A percentile compares a stretch with the other conserved stretches of the same genome.
Conservation (phyloP, 176 grass and related monocot species). For the Aegilops longissima region DNA sequence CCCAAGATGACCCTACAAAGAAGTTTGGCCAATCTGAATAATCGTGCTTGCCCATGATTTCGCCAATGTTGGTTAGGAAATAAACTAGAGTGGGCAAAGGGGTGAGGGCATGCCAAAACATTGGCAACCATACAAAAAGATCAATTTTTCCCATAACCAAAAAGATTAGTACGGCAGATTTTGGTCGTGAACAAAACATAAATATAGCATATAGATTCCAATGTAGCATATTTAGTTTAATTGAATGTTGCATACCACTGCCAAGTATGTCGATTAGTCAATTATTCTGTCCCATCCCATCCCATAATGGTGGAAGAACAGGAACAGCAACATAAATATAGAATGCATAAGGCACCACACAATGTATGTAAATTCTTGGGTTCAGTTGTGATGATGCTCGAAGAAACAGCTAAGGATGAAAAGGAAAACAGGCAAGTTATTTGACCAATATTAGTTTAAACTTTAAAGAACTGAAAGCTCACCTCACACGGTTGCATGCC, state of each 20-base stretch:
- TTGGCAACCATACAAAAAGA: not conserved
- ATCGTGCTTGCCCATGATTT: not conserved
- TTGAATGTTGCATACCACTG: not conserved
- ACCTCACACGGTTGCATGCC: conserved; percentile 99
- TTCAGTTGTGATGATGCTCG: not conserved
- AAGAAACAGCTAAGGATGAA: not conserved
- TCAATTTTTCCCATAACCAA: no score
- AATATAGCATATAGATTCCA: not conserved
- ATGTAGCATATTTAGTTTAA: not conserved
- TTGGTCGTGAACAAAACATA: no score
- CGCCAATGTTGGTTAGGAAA: not conserved
- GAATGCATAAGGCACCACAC: not conserved
- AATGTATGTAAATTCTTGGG: not conserved
- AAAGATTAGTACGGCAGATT: no score
- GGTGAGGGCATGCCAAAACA: not conserved
- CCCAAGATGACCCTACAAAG: not conserved
- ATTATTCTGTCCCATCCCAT: not conserved
- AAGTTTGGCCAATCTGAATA: not conserved
- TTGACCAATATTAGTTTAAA: not conserved
- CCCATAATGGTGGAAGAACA: not conserved
- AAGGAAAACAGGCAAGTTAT: not conserved
- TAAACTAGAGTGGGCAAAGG: not conserved
- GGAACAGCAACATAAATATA: not conserved
- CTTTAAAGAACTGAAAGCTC: conserved; percentile 22
- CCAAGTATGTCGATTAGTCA: not conserved